Base-by-base conservation (phyloP, 345 rosid genomes). In the Mercurialis annua region DNA sequence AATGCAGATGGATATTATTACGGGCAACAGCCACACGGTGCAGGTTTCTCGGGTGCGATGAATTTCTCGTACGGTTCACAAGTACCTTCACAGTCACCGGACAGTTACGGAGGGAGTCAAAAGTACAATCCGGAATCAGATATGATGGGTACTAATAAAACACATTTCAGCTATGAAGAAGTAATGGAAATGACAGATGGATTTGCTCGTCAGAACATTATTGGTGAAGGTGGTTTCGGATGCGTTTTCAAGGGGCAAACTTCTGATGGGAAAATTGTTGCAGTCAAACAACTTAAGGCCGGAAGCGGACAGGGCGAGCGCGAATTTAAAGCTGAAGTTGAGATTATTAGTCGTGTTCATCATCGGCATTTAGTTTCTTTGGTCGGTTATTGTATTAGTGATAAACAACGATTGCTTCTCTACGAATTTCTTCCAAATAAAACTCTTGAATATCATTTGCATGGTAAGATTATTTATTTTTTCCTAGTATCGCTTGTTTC, bases 221-320 rank as follows among this genome's bases (percentile, higher is more conserved):
- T 90, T 20, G 98, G 99, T 27, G 98, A 95, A 81, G 99, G 98
- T 58, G 99, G 98, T 0, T 95, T 95, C 11, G 99, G 99, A 12
- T 86, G 88, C 63, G 98, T 95, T 47, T 92, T 74, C 65, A 82
- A 85, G 78, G 99, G 97, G 62, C 65, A 62, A 66, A 21, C 78
- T 52, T 61, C 78, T 0, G 88, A 85, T 26, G 92, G 97, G 18
- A 88, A 62, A 64, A 33, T 65, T 27, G 96, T 92, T 23, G 98
- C 98, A 1, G 92, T 95, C 21, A 95, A 95, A 79, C 99, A 95
- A 77, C 92, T 95, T 68, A 95, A 87, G 81, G 84, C 78, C 1
- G 99, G 96, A 26, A 83, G 99, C n/a, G 96, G 98, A 58, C 98
- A 94, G 78, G 99, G 99, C 23, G 99, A 94, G 15, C 83, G 97